Evolutionary conservation across 2,329 filamentous ascomycete species (phyloP).

Genomic region (Alternaria sp.): DNA sequence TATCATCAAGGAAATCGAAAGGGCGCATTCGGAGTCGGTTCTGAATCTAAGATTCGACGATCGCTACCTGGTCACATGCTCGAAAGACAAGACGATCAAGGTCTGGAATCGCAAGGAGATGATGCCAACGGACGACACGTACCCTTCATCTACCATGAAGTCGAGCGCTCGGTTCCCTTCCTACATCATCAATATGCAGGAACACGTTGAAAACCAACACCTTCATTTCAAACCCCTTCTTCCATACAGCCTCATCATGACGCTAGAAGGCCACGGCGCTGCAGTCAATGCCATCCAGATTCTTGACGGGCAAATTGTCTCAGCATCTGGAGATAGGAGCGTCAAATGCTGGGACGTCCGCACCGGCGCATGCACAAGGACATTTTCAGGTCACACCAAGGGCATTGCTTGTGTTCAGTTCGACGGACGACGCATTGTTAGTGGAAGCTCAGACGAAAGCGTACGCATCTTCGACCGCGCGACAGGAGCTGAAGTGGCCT

Average conservation of each 20-base stretch:
- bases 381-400: constrained; percentile 86
- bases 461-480: constrained; percentile 93
- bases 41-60: constrained; percentile 93
- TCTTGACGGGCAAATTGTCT: constrained; percentile 84
- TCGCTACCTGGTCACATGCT: constrained; percentile 91
- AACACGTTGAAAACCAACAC: constrained; percentile 46
- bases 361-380: constrained; percentile 76
- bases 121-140: constrained; percentile 50
- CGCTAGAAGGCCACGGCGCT: constrained; percentile 82
- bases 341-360: constrained; percentile 97
- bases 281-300: constrained; percentile 98
- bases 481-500: constrained; percentile 88
- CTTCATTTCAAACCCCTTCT: constrained; percentile 64
- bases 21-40: constrained; percentile 88
- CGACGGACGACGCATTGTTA: constrained; percentile 91
- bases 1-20: constrained; percentile 75
- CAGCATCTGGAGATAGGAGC: constrained; percentile 89
- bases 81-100: constrained; percentile 96
- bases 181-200: constrained; percentile 63
- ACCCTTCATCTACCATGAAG: constrained; percentile 52
- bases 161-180: constrained; percentile 58
- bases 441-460: constrained; percentile 93
- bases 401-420: constrained; percentile 98
- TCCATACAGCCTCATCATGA: constrained; percentile 80
- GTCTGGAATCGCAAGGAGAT: constrained; percentile 80